Conservation (phyloP, 768 basidiomycete species). For the Boletus huronensis region DNA sequence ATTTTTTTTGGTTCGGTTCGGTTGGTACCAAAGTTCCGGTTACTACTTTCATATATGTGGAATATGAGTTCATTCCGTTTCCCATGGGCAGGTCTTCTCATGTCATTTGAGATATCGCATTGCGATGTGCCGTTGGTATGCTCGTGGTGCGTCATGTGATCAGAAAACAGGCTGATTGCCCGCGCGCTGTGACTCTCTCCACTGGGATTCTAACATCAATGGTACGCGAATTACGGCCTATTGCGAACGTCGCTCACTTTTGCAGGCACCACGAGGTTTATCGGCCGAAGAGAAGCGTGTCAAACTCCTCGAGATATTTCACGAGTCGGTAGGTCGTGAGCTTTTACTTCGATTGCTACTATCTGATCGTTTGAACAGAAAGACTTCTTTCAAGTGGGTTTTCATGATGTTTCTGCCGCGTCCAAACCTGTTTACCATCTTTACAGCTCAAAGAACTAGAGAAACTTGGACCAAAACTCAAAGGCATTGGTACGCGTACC, state of each 20-base stretch:
- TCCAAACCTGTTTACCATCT: background rate
- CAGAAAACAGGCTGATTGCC: background rate
- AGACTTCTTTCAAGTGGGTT: slow-evolving; percentile 68
- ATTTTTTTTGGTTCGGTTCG: slow-evolving; percentile 27
- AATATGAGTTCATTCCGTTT: slow-evolving; percentile 25
- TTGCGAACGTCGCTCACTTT: background rate
- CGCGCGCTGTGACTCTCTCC: background rate
- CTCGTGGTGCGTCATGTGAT: slow-evolving; percentile 27
- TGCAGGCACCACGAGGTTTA: slow-evolving; percentile 75
- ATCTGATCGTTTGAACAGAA: slow-evolving; percentile 44
- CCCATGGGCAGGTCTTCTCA: background rate
- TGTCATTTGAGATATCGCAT: background rate
- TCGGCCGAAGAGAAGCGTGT: slow-evolving; percentile 88
- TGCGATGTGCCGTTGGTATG: background rate
- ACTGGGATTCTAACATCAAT: slow-evolving; percentile 9
- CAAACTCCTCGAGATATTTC: slow-evolving; percentile 88
- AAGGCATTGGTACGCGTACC: slow-evolving; percentile 70
- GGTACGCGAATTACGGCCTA: slow-evolving; percentile 11
- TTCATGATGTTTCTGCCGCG: background rate
- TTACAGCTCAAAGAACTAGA: slow-evolving; percentile 85
- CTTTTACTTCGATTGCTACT: background rate
- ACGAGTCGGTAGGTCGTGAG: slow-evolving; percentile 62
- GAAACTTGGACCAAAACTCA: slow-evolving; percentile 82
- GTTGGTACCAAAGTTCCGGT: slow-evolving; percentile 15
- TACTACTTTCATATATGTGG: slow-evolving; percentile 17